Evolutionary conservation across 768 basidiomycete genomes (phyloP), one percentile per base, ranked within the genome.

Genomic region (Russula vinacea): DNA sequence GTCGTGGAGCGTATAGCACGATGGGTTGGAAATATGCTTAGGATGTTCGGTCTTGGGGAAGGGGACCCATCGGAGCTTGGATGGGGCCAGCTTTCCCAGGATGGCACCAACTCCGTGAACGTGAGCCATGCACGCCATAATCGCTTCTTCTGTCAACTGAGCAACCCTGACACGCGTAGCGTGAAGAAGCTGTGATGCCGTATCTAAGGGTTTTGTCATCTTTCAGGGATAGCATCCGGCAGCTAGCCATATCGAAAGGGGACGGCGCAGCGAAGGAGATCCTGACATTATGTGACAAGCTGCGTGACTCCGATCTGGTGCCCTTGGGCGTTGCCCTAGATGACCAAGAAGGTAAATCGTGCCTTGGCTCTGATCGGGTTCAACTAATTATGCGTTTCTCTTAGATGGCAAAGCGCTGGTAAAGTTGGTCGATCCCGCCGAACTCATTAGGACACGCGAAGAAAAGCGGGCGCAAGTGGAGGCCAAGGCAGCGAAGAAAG

Each of bases 251-350:
- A 70, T 80, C 79, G 35, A 87, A 85, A 72, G 78, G 79, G 22
- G 84, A 87, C 11, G 76, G 80, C 22, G 82, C 90, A 2, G 74
- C 89, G 44, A 86, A 86, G 73, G 90, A 95, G 66, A 90, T 98
- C 67, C 78, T 99, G 53, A 81, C 84, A 24, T 83, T 97, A 26
- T 94, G 87, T 71, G 97, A 99, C 77, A 86, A 84, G 67, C 81
- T 99, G 64, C 85, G 97, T 17, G 96, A 98, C 72, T 79, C 83
- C 39, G 95, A 97, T 71, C 78, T 98, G 49, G 88, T 95, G 49
- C 88, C 94, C n/a, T 79, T 98, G 56, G 97, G 97, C 9, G 92
- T 99, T 7, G 94, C 94, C 9, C 78, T 99, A 39, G 97, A 98
- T 73, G 97, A 99, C 78, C 92, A 94, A 77, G 93, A 95, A 80